Base-by-base conservation (phyloP, 2,329 filamentous ascomycete species). In the Aureobasidium sp. region DNA sequence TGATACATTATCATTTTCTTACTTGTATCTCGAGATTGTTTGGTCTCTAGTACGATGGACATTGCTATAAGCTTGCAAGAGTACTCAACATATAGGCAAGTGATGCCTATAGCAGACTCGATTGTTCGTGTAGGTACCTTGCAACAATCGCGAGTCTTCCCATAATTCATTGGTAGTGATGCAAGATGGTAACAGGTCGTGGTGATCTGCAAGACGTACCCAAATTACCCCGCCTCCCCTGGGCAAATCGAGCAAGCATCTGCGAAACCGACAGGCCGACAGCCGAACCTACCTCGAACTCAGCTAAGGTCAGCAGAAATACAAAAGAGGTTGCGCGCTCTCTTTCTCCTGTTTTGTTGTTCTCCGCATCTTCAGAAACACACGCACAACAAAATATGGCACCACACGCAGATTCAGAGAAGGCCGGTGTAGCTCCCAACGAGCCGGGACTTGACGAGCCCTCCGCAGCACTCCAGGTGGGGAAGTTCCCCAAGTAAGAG, bases 391-490 rank as follows among this genome's bases (percentile, higher is more conserved):
- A 11, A n/a, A 35, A 35, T n/a, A 65, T 65, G 64, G 64, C 64
- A 22, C 64, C 64, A 14, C 64, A 65, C 54, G 64, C 64, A 35
- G 62, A 65, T 11, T 61, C 59, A 19, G 52, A 57, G 5, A 59
- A 61, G 22, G 31, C 62, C n/a, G 59, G 40, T 27, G 31, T 33
- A 6, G 64, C 64, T 3, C 60, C 64, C 12, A 47, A 58, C 15
- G 64, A 65, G 56, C 64, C 64, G n/a, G 64, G 64, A 31, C 40
- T 65, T 11, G 42, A 63, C 6, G 54, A 65, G 29, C 44, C 57
- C 12, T 48, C 54, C 5, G 62, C 62, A 19, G 31, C 60, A 45
- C 37, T 53, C 15, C 61, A 65, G 39, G 58, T 61, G 50, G 42
- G 47, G 3, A 62, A 57, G 44, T 62, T 65, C 37, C 64, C 64